Percentiles rank a stretch among this genome's conserved stretches.
These are phyloP conservation scores for Phalaenopsis aphrodite DNA, from an alignment of 106 monocot genomes.

Conservation along the genomic window DNA sequence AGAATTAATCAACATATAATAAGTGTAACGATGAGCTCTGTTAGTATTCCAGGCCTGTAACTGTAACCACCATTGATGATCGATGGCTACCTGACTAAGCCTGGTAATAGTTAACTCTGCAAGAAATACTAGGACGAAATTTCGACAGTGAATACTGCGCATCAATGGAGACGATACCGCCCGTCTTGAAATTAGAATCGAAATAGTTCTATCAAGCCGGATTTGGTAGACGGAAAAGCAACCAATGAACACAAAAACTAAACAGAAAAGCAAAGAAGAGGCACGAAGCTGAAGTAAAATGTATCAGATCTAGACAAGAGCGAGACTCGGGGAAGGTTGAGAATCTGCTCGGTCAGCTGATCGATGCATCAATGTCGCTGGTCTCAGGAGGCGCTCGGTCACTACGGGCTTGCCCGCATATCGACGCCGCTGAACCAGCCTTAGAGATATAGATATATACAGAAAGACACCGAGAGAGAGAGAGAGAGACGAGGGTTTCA, in stretches of 20 bases:
- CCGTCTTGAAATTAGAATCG: too few species aligned
- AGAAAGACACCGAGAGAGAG: not conserved
- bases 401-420: not conserved
- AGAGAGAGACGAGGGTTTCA: not conserved
- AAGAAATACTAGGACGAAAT: too few species aligned
- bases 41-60: constrained; percentile 34
- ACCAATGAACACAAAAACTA: not conserved
- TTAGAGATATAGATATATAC: not conserved
- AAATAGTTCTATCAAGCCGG: too few species aligned
- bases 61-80: constrained; percentile 21
- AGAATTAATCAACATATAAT: not conserved
- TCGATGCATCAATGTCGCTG: constrained; percentile 30
- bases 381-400: constrained; percentile 24
- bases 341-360: constrained; percentile 29
- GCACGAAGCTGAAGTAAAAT: not conserved
- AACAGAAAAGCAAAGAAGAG: not conserved
- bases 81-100: constrained; percentile 26
- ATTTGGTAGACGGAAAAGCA: too few species aligned
- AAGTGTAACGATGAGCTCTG: constrained; percentile 27
- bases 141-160: too few species aligned
- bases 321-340: constrained; percentile 9
- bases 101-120: constrained; percentile 4
- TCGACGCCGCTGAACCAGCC: constrained; percentile 26
- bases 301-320: constrained; percentile 18
- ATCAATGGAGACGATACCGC: too few species aligned